phyloP scores from a whole-genome alignment of 2,329 filamentous ascomycete genomes.

The Colletotrichum chrysophilum region DNA sequence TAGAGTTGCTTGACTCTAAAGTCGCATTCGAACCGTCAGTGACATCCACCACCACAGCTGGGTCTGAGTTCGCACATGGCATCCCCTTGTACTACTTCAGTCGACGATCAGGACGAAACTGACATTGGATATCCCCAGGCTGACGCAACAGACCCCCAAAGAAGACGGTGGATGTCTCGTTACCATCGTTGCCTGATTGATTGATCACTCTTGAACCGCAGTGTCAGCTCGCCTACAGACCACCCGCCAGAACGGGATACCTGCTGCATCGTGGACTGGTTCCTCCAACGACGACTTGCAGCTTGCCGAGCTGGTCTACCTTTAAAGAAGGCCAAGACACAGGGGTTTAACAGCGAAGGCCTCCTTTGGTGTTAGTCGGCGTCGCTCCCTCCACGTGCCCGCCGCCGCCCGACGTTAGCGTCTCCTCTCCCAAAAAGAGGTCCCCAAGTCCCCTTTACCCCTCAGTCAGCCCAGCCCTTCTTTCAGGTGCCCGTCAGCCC shows the following conservation, averaged over 20 bases:
- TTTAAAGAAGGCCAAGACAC: background rate
- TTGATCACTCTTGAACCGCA: background rate
- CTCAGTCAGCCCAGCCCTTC: background rate
- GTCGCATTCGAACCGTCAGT: background rate
- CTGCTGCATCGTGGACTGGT: background rate
- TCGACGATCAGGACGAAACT: background rate
- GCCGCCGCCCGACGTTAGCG: slow-evolving; percentile 7
- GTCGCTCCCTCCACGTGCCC: background rate
- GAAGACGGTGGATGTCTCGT: background rate
- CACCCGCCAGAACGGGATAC: background rate
- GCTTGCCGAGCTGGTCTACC: background rate
- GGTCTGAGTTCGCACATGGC: background rate
- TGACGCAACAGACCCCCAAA: background rate
- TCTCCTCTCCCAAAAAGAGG: background rate
- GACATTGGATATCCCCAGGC: background rate
- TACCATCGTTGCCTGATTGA: background rate
- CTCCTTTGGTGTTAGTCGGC: background rate
- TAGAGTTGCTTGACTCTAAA: background rate
- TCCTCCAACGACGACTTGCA: background rate
- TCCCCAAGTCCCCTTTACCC: background rate
- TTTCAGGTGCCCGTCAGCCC: background rate
- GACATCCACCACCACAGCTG: background rate
- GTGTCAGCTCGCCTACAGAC: background rate
- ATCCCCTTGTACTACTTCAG: background rate
- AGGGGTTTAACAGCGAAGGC: background rate